Evolutionary conservation across 176 grass and related monocot species (phyloP), one percentile per base, ranked within the genome.

Genomic region (Juncus effusus): DNA sequence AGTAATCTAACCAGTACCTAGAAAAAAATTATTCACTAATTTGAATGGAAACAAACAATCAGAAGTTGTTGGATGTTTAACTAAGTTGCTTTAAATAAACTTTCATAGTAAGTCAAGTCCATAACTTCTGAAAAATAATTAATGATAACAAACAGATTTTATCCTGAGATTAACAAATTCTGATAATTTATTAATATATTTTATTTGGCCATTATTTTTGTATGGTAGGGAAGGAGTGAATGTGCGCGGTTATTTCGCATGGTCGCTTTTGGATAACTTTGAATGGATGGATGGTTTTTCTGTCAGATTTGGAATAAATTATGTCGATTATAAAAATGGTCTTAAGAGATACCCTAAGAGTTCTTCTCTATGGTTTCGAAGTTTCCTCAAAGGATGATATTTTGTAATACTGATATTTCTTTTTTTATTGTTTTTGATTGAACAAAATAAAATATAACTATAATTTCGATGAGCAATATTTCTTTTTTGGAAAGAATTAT

Each of bases 181-280:
- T 54, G 16, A 9, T 39, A 52, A 69, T 14, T 56, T 37, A 54
- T 13, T 16, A 36, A 67, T 12, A 6, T 36, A 38, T 54, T 15
- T 45, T 6, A 53, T n/a, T n/a, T 40, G 51, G 36, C 13, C 28
- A 60, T 54, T 65, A 36, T 59, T 57, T 64, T 82, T 28, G 40
- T 2, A 83, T 77, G 0, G 7, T 80, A 96, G 92, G 77, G 2
- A 86, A 81, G 82, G 85, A 51, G 79, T 66, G 11, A 54, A 88
- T 12, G 63, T 96, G 35, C 77, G 59, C 63, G 92, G 87, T 70
- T 96, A 83, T 49, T 96, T 96, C 59, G 82, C 84, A 36, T 96
- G 92, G 92, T 91, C 87, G 0, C 62, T 96, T 13, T 83, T 88
- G 39, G 92, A 96, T 74, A 88, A 96, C 13, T 91, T 96, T 3